Conservation (phyloP, 2,329 filamentous ascomycete genomes). For the Reticulascus tulasneorum region DNA sequence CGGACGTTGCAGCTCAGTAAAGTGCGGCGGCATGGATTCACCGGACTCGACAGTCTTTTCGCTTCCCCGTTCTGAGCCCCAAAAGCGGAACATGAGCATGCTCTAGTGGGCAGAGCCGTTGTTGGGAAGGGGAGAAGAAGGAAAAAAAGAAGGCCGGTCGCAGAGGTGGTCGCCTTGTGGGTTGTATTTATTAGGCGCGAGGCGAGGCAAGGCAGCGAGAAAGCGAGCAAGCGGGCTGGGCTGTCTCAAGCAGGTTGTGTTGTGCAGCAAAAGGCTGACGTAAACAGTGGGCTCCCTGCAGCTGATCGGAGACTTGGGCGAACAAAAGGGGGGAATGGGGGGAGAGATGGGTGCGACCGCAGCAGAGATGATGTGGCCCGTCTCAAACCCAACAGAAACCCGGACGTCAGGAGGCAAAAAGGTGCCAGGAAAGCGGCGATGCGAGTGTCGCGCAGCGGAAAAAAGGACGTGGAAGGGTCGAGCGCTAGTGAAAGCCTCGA, state of each 20-base stretch:
- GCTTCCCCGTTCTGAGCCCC: slow-evolving; percentile 56
- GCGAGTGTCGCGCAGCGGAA: slow-evolving; percentile 16
- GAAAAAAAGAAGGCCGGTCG: too few species aligned
- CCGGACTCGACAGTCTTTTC: slow-evolving; percentile 44
- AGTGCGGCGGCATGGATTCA: slow-evolving; percentile 34
- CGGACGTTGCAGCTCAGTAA: slow-evolving; percentile 28
- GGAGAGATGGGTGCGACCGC: slow-evolving; percentile 10
- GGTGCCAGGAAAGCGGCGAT: slow-evolving; percentile 10
- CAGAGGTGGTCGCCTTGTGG: too few species aligned
- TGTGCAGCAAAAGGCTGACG: slow-evolving; percentile 13
- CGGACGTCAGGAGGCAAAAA: slow-evolving; percentile 7
- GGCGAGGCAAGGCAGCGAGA: slow-evolving; percentile 16
- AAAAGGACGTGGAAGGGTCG: slow-evolving; percentile 23
- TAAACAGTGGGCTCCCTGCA: slow-evolving; percentile 12
- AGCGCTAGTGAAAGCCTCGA: slow-evolving; percentile 49
- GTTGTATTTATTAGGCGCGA: too few species aligned
- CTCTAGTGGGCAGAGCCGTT: slow-evolving; percentile 25
- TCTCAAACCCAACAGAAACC: slow-evolving; percentile 10
- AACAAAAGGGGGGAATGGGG: slow-evolving; percentile 10
- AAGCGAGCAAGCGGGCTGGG: slow-evolving; percentile 1
- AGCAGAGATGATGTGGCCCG: slow-evolving; percentile 14
- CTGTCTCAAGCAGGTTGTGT: slow-evolving; percentile 1
- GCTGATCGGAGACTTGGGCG: slow-evolving; percentile 7
- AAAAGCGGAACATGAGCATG: slow-evolving; percentile 60
- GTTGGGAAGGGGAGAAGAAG: slow-evolving; percentile 10